Percentiles rank a stretch among this genome's conserved stretches.
Conservation (phyloP, 495 filamentous ascomycete species). For the Aspergillus wentii region DNA sequence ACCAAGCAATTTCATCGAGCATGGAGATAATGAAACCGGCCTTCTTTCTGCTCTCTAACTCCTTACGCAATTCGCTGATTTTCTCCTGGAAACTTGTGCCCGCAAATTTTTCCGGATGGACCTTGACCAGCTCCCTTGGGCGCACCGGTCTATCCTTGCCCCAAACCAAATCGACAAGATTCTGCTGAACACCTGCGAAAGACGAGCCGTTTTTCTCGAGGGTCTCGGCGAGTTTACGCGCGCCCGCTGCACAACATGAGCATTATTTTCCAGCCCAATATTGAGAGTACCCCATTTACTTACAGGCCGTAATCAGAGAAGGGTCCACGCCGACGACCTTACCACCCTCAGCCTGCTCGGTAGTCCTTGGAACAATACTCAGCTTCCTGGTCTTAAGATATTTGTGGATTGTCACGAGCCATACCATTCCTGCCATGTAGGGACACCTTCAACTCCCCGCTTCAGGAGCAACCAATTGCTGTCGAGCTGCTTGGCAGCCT, state of each 20-base stretch:
- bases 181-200: slow-evolving; percentile 66
- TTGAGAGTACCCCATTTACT: slow-evolving; percentile 11
- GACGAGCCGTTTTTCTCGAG: slow-evolving; percentile 80
- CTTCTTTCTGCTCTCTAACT: slow-evolving; percentile 86
- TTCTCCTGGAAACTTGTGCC: slow-evolving; percentile 84
- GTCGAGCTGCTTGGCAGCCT: slow-evolving; percentile 89
- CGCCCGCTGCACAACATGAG: slow-evolving; percentile 47
- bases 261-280: slow-evolving; percentile 9
- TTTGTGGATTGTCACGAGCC: neutral
- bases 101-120: slow-evolving; percentile 65
- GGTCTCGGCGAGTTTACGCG: slow-evolving; percentile 79
- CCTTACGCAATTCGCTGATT: slow-evolving; percentile 80
- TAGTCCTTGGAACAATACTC: slow-evolving; percentile 48
- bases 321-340: slow-evolving; percentile 92
- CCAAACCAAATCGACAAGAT: slow-evolving; percentile 89
- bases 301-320: slow-evolving; percentile 74
- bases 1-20: slow-evolving; percentile 97
- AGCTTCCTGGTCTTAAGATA: slow-evolving; percentile 12
- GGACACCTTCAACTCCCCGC: slow-evolving; percentile 87
- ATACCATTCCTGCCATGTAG: slow-evolving; percentile 97
- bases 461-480: slow-evolving; percentile 89
- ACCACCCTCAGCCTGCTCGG: slow-evolving; percentile 75
- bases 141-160: slow-evolving; percentile 64
- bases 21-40: slow-evolving; percentile 86
- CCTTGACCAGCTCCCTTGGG: slow-evolving; percentile 70